A percentile compares a stretch with the other conserved stretches of the same genome.
Conservation (phyloP, 1,139 yeast species). For the Geotrichum histeridarum region DNA sequence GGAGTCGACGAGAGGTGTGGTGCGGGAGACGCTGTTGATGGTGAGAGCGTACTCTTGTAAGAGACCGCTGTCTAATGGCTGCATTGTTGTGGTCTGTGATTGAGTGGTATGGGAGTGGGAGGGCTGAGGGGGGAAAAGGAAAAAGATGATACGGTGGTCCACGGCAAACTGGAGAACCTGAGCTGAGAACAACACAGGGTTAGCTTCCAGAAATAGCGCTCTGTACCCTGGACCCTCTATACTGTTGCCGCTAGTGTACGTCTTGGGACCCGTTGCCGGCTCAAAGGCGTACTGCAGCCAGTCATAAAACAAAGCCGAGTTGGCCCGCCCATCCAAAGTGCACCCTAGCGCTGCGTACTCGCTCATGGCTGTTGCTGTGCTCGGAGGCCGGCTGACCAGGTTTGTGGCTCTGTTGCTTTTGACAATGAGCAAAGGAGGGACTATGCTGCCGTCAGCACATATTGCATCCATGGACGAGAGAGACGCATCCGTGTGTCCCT, state of each 20-base stretch:
- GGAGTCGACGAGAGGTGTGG: too few relatives aligned
- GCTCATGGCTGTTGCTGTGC: background rate
- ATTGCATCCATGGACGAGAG: constrained; percentile 14
- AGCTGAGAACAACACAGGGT: constrained; percentile 14
- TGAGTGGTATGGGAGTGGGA: background rate
- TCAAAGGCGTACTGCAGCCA: constrained; percentile 18
- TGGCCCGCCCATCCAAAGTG: constrained; percentile 16
- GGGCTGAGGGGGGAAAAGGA: constrained; percentile 13
- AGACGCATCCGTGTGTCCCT: background rate
- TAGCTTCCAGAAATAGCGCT: constrained; percentile 15
- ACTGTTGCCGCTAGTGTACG: background rate
- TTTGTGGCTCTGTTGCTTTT: constrained; percentile 2
- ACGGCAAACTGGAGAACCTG: constrained; percentile 17
- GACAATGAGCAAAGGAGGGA: constrained; percentile 8
- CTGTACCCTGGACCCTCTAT: constrained; percentile 1
- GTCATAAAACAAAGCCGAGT: constrained; percentile 12
- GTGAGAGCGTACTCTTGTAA: too few relatives aligned
- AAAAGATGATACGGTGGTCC: constrained; percentile 15
- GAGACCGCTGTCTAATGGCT: too few relatives aligned
- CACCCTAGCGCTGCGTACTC: constrained; percentile 12
- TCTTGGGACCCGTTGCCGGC: constrained; percentile 1
- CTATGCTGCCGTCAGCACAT: constrained; percentile 4
- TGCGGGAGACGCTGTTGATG: too few relatives aligned
- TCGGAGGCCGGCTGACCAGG: background rate
- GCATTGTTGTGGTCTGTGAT: background rate